These are phyloP conservation scores for Cystofilobasidium ferigula DNA, from an alignment of 768 basidiomycete species.

Conservation along the genomic window DNA sequence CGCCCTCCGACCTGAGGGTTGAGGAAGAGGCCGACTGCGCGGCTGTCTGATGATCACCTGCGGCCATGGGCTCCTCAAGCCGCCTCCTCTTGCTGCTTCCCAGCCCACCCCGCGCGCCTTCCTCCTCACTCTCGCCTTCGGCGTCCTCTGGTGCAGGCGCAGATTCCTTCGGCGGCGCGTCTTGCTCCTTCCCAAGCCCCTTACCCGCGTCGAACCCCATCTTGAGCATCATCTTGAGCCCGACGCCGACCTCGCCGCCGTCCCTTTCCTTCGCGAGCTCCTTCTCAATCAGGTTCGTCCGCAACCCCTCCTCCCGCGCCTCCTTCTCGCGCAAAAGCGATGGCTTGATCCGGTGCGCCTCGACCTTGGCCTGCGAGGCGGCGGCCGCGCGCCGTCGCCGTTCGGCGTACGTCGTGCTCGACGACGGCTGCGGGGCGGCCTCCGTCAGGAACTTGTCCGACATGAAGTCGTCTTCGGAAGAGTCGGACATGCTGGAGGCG, in stretches of 20 bases:
- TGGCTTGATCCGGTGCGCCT: constrained; percentile 55
- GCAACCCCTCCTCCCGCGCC: constrained; percentile 63
- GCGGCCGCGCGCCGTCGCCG: constrained; percentile 56
- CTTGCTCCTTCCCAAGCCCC: constrained; percentile 28
- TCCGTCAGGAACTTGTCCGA: constrained; percentile 70
- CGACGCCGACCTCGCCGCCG: constrained; percentile 48
- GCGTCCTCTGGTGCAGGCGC: constrained; percentile 2
- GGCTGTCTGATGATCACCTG: too few relatives aligned
- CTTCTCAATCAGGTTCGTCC: constrained; percentile 61
- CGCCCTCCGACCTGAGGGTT: constrained; percentile 22
- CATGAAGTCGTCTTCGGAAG: constrained; percentile 45
- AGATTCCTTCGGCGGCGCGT: too few relatives aligned
- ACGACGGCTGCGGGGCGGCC: constrained; percentile 29
- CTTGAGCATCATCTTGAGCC: constrained; percentile 80
- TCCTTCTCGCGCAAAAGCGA: constrained; percentile 49
- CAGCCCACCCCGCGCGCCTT: not conserved
- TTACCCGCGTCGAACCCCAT: constrained; percentile 86
- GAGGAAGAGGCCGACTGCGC: constrained; percentile 5
- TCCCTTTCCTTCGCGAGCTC: constrained; percentile 55
- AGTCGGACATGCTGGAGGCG: not conserved
- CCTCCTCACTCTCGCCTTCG: constrained; percentile 3
- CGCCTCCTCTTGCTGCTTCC: constrained; percentile 11
- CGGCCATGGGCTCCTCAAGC: not conserved
- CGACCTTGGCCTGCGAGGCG: constrained; percentile 53
- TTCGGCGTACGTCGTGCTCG: constrained; percentile 53